Conservation (phyloP, 257 asterid genomes). For the Nicotiana otophora region DNA sequence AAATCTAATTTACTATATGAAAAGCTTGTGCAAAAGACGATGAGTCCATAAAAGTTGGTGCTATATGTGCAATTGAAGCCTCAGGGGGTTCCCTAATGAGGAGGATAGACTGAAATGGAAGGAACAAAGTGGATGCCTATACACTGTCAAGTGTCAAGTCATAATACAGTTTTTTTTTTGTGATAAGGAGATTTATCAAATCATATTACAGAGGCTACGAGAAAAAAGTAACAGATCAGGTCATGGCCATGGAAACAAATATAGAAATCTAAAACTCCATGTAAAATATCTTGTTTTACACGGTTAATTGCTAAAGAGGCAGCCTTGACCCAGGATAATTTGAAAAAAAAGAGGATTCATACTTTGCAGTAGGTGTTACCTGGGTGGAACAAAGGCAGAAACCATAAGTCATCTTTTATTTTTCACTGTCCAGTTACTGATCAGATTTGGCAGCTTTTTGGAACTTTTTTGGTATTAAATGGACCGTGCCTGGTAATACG, state of each 20-base stretch:
- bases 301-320: neutral
- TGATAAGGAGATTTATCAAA: neutral
- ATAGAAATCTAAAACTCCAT: neutral
- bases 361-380: neutral
- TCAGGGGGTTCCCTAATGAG: neutral
- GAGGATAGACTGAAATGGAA: neutral
- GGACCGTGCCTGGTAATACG: neutral
- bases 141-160: neutral
- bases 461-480: neutral
- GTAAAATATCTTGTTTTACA: neutral
- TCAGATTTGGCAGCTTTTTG: neutral
- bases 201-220: neutral
- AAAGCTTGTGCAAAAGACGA: slow-evolving; percentile 1
- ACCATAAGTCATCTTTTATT: too few species aligned
- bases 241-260: neutral
- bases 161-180: too few species aligned
- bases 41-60: neutral
- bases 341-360: neutral
- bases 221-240: neutral
- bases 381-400: neutral
- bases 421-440: neutral
- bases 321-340: neutral
- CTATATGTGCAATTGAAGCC: neutral
- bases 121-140: neutral
- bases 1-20: neutral